Conservation (phyloP, 2,329 filamentous ascomycete species). For the Parastagonospora nodorum region DNA sequence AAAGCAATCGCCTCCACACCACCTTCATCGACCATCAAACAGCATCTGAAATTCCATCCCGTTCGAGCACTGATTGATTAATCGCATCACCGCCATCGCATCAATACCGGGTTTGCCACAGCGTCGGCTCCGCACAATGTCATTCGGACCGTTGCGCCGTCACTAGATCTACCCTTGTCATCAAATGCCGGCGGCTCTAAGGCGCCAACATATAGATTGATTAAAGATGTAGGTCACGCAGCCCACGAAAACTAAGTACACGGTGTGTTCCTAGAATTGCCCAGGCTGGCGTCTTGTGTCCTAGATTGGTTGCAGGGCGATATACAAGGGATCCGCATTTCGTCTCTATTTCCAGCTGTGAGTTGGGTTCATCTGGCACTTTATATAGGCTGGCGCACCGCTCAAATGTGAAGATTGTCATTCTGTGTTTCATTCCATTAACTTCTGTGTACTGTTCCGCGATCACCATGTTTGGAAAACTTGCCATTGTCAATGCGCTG, state of each 20-base stretch:
- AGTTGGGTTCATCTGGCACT: background rate
- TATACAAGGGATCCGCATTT: constrained; percentile 11
- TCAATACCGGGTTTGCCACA: background rate
- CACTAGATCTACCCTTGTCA: constrained; percentile 27
- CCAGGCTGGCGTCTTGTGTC: constrained; percentile 17
- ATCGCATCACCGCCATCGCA: background rate
- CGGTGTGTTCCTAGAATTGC: constrained; percentile 12
- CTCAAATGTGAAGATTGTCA: background rate
- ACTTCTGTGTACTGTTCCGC: background rate
- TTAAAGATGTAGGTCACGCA: constrained; percentile 36
- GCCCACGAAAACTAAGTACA: constrained; percentile 9
- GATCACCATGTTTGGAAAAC: constrained; percentile 39
- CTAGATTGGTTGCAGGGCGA: constrained; percentile 24
- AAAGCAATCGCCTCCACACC: background rate
- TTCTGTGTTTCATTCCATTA: background rate
- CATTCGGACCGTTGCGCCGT: constrained; percentile 43
- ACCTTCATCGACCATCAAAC: background rate
- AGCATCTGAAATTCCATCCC: background rate
- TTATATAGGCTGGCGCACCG: constrained; percentile 25
- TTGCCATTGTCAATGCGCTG: constrained; percentile 34
- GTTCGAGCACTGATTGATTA: background rate
- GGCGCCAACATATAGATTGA: constrained; percentile 41
- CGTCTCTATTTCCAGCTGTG: constrained; percentile 13
- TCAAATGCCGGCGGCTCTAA: constrained; percentile 36
- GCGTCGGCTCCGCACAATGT: constrained; percentile 4